Percentiles rank a stretch among this genome's conserved stretches.
phyloP scores from a whole-genome alignment of 179 eudicot species.

The Heliamphora pulchella region DNA sequence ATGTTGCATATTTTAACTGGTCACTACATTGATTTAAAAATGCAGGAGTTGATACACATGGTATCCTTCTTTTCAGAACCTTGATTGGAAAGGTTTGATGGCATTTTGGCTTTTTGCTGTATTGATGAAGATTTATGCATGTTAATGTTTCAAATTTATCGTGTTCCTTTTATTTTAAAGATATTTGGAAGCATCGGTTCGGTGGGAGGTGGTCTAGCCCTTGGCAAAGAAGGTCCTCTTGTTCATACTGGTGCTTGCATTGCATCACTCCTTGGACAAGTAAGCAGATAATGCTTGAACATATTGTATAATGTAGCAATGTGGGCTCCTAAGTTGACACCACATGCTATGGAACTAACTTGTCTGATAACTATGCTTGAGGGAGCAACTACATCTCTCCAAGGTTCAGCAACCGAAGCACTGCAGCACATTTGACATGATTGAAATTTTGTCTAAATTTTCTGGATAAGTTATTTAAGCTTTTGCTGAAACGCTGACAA shows the following conservation, averaged over 20 bases:
- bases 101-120: conserved; percentile 1
- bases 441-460: not conserved
- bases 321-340: not conserved
- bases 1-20: not conserved
- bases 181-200: conserved; percentile 97
- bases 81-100: conserved; percentile 76
- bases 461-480: not conserved
- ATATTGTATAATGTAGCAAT: not conserved
- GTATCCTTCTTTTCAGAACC: conserved; percentile 89
- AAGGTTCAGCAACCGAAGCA: not conserved
- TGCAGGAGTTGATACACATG: conserved; percentile 89
- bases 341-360: not conserved
- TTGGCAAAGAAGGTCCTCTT: conserved; percentile 99
- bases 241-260: conserved; percentile 99
- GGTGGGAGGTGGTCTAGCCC: conserved; percentile 97
- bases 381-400: not conserved
- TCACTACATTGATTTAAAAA: conserved; percentile 16
- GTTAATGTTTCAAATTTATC: not conserved
- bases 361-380: not conserved
- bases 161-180: conserved; percentile 26
- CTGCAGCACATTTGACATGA: not conserved
- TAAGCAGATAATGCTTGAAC: conserved; percentile 26
- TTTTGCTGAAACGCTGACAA: not conserved
- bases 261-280: conserved; percentile 97
- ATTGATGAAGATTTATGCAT: conserved; percentile 9